Conservation (phyloP, 805 yeast genomes). For the Suhomyces sp. region DNA sequence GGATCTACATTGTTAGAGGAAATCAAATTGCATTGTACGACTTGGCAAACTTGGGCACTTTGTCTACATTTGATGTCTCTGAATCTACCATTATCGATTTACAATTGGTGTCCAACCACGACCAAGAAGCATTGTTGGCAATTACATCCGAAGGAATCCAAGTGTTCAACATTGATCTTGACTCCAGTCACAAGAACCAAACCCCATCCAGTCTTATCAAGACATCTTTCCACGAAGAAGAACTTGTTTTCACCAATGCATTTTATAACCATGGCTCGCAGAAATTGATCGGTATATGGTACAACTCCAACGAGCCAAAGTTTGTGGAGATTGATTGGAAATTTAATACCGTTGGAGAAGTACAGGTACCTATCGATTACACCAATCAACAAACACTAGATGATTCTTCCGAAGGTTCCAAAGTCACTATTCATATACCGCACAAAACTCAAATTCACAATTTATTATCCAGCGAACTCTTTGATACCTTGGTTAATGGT, state of each 20-base stretch:
- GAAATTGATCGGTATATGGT: conserved; percentile 41
- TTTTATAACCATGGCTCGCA: conserved; percentile 28
- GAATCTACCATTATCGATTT: conserved; percentile 24
- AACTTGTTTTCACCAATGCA: conserved; percentile 20
- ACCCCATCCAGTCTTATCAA: conserved; percentile 13
- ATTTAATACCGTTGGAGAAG: conserved; percentile 10
- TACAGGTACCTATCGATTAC: conserved; percentile 11
- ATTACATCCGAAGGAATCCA: conserved; percentile 32
- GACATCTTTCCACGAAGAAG: conserved; percentile 14
- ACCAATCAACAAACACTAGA: not conserved
- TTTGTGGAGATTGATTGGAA: conserved; percentile 18
- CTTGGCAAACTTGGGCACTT: conserved; percentile 22
- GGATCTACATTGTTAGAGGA: conserved; percentile 21
- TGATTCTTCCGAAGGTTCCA: not conserved
- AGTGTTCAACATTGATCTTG: conserved; percentile 22
- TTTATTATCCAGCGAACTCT: conserved; percentile 21
- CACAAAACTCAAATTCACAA: conserved; percentile 24
- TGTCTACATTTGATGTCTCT: conserved; percentile 33
- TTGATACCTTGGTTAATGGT: conserved; percentile 11
- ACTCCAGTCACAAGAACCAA: conserved; percentile 6
- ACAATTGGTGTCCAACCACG: conserved; percentile 20
- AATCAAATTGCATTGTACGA: conserved; percentile 32
- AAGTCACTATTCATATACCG: conserved; percentile 13
- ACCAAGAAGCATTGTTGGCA: conserved; percentile 25
- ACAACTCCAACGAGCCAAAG: conserved; percentile 29